These are phyloP conservation scores for Mortierella sp. DNA, from an alignment of 371 early-diverging fungal species.

Conservation along the genomic window DNA sequence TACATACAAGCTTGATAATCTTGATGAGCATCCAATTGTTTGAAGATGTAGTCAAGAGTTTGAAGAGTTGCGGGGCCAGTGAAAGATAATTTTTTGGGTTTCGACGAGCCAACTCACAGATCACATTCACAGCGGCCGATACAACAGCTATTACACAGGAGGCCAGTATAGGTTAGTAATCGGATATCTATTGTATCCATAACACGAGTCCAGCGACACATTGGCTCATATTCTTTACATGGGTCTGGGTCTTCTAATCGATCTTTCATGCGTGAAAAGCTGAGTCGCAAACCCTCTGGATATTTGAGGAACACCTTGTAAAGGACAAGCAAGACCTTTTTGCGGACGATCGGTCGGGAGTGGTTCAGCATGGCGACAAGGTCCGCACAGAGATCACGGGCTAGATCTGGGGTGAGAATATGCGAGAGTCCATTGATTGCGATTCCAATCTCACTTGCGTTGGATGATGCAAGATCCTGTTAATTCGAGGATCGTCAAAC, in stretches of 20 bases:
- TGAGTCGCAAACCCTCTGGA: constrained; percentile 88
- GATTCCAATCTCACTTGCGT: constrained; percentile 85
- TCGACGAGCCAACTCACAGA: constrained; percentile 94
- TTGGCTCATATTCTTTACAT: constrained; percentile 63
- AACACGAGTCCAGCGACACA: not conserved
- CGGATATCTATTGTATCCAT: not conserved
- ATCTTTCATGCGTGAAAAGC: constrained; percentile 91
- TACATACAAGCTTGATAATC: constrained; percentile 90
- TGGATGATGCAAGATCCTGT: constrained; percentile 89
- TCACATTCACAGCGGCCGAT: constrained; percentile 91
- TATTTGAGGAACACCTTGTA: constrained; percentile 92
- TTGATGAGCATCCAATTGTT: constrained; percentile 99
- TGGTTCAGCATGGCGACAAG: constrained; percentile 89
- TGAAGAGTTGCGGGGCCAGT: constrained; percentile 94
- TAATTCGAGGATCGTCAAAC: not conserved
- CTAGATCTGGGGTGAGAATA: constrained; percentile 92
- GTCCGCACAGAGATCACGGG: constrained; percentile 91
- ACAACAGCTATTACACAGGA: constrained; percentile 77
- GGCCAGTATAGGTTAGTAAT: not conserved
- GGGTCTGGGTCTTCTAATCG: constrained; percentile 94
- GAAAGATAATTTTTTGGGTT: constrained; percentile 93
- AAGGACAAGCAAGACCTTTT: constrained; percentile 88
- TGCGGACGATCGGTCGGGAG: constrained; percentile 92
- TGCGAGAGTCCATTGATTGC: constrained; percentile 93
- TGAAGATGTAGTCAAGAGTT: constrained; percentile 84